These are phyloP conservation scores for Sporopachydermia lactativora DNA, from an alignment of 805 yeast species.

Conservation along the genomic window DNA sequence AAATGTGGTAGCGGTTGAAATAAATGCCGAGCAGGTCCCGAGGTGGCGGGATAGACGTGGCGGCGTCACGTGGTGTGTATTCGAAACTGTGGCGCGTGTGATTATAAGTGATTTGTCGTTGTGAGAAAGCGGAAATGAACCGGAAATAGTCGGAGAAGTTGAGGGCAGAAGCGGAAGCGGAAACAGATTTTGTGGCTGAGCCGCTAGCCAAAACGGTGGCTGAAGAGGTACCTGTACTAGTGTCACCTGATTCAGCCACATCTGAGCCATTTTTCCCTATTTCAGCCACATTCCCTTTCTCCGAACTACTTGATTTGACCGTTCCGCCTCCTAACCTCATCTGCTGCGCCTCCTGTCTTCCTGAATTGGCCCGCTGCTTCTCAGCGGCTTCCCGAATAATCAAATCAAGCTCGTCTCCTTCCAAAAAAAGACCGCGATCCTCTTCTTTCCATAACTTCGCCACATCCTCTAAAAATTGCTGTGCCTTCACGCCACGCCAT, in stretches of 20 bases:
- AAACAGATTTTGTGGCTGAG: too few species aligned
- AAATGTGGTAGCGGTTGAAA: conserved; percentile 40
- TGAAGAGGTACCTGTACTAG: conserved; percentile 8
- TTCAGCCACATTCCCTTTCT: conserved; percentile 9
- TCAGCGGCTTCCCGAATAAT: conserved; percentile 46
- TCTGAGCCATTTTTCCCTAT: conserved; percentile 5
- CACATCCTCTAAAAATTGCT: conserved; percentile 55
- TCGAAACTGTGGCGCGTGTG: too few species aligned
- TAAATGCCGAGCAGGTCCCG: conserved; percentile 12
- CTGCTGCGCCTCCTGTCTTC: conserved; percentile 2
- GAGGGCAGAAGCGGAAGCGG: conserved; percentile 9
- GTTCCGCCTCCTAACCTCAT: conserved; percentile 9
- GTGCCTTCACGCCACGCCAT: conserved; percentile 63
- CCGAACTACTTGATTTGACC: conserved; percentile 7
- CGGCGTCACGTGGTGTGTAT: too few species aligned
- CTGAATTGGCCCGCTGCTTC: conserved; percentile 11
- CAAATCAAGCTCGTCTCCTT: conserved; percentile 50
- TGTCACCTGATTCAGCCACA: conserved; percentile 10
- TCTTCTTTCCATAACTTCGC: conserved; percentile 82
- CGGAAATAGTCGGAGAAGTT: conserved; percentile 45
- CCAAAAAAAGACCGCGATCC: conserved; percentile 76
- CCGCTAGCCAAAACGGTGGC: conserved; percentile 30
- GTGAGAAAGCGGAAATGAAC: too few species aligned
- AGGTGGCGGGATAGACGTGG: conserved; percentile 7
- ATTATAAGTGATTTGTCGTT: background rate